phyloP scores from a whole-genome alignment of 2,329 filamentous ascomycete genomes.

The Fusarium sp. region DNA sequence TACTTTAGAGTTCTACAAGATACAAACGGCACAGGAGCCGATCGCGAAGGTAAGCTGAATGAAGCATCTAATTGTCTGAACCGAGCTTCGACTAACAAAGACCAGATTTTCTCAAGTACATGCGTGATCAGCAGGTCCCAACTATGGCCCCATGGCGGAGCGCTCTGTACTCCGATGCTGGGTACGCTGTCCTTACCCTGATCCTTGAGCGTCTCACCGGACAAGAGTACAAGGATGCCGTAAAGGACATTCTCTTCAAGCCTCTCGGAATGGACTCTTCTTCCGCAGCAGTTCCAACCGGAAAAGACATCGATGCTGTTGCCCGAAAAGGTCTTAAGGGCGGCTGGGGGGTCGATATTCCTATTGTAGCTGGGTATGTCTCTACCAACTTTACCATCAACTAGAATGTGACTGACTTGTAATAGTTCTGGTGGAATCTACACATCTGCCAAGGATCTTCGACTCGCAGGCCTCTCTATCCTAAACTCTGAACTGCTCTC shows the following conservation, averaged over 20 bases:
- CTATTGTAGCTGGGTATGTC: conserved; percentile 41
- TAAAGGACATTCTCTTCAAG: conserved; percentile 7
- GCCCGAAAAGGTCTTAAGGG: not conserved
- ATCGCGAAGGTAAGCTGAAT: not conserved
- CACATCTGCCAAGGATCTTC: conserved; percentile 24
- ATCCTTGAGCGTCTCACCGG: conserved; percentile 36
- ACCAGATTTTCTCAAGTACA: conserved; percentile 15
- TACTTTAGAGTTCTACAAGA: not conserved
- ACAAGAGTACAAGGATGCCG: conserved; percentile 24
- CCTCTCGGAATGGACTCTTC: conserved; percentile 32
- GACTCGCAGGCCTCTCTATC: conserved; percentile 37
- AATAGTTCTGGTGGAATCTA: conserved; percentile 41
- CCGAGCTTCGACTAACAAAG: not conserved
- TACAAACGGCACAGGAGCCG: rapidly evolving
- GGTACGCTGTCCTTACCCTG: conserved; percentile 26
- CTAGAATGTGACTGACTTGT: too few species aligned
- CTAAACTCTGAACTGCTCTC: conserved; percentile 37
- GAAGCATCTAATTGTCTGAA: rapidly evolving
- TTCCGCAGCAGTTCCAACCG: conserved; percentile 3
- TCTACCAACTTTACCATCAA: too few species aligned
- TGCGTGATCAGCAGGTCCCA: conserved; percentile 31
- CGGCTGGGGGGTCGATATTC: conserved; percentile 39
- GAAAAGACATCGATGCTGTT: conserved; percentile 28
- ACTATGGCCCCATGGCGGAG: conserved; percentile 24
- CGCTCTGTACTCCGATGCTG: conserved; percentile 44